phyloP scores from a whole-genome alignment of 495 filamentous ascomycete genomes.

The Aspergillus steynii region DNA sequence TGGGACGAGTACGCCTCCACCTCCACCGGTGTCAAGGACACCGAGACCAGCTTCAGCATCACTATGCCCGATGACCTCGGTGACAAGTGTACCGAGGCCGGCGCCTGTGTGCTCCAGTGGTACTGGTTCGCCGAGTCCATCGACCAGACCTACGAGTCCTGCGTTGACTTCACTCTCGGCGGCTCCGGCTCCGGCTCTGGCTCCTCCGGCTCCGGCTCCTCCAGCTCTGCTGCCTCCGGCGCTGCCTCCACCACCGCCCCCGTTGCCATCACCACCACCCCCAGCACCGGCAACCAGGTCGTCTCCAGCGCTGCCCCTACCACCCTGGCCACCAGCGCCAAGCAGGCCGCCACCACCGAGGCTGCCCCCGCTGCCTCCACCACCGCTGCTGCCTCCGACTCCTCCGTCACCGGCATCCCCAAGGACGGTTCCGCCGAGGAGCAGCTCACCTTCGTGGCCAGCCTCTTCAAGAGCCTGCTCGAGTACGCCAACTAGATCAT shows the following conservation, averaged over 20 bases:
- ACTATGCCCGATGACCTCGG: conserved; percentile 62
- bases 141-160: conserved; percentile 73
- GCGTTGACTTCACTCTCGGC: conserved; percentile 65
- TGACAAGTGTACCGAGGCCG: conserved; percentile 55
- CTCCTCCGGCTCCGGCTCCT: conserved; percentile 11
- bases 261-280: conserved; percentile 14
- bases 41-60: conserved; percentile 64
- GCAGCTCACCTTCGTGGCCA: conserved; percentile 26
- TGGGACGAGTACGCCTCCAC: conserved; percentile 61
- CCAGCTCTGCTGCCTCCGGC: conserved; percentile 15
- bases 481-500: conserved; percentile 20
- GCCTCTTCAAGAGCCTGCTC: conserved; percentile 22
- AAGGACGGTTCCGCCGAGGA: conserved; percentile 30
- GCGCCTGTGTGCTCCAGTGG: conserved; percentile 69
- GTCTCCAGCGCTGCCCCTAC: conserved; percentile 9
- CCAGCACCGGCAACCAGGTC: conserved; percentile 13
- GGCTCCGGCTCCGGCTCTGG: conserved; percentile 29
- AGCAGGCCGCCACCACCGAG: conserved; percentile 6
- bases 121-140: conserved; percentile 67
- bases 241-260: conserved; percentile 14
- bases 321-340: conserved; percentile 12
- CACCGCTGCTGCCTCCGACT: conserved; percentile 5
- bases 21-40: conserved; percentile 45
- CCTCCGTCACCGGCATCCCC: conserved; percentile 19
- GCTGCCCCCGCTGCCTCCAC: conserved; percentile 1